These are phyloP conservation scores for Taxillus chinensis DNA, from an alignment of 164 flowering plant genomes.

Conservation along the genomic window DNA sequence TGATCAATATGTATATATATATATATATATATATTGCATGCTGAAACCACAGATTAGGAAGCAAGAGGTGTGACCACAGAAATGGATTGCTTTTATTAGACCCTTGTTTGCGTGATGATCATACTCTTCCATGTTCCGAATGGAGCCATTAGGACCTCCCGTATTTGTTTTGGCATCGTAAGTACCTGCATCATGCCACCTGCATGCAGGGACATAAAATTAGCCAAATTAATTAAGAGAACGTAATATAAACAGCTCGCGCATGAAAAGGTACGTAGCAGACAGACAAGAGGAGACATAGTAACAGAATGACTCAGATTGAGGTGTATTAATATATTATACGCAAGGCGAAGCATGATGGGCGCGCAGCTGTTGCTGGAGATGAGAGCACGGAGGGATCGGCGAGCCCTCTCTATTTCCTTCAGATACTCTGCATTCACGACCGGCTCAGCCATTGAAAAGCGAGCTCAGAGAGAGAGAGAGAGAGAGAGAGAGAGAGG, in stretches of 20 bases:
- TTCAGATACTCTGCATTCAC: background rate
- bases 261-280: too few species aligned
- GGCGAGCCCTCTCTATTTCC: conserved; percentile 1
- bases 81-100: background rate
- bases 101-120: background rate
- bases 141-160: conserved; percentile 2
- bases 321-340: background rate
- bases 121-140: background rate
- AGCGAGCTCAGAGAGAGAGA: background rate
- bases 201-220: background rate
- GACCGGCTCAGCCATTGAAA: background rate
- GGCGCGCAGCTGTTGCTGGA: background rate
- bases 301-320: too few species aligned
- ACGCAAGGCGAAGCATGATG: conserved; percentile 1
- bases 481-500: background rate
- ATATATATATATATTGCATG: too few species aligned
- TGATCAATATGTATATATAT: too few species aligned
- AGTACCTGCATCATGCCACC: conserved; percentile 3
- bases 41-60: too few species aligned
- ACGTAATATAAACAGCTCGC: background rate
- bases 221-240: too few species aligned
- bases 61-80: background rate
- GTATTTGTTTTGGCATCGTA: background rate
- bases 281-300: too few species aligned
- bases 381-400: background rate